Percentiles rank a stretch among this genome's conserved stretches.
phyloP scores from a whole-genome alignment of 2,329 filamentous ascomycete genomes.

The Peltaster fructicola region DNA sequence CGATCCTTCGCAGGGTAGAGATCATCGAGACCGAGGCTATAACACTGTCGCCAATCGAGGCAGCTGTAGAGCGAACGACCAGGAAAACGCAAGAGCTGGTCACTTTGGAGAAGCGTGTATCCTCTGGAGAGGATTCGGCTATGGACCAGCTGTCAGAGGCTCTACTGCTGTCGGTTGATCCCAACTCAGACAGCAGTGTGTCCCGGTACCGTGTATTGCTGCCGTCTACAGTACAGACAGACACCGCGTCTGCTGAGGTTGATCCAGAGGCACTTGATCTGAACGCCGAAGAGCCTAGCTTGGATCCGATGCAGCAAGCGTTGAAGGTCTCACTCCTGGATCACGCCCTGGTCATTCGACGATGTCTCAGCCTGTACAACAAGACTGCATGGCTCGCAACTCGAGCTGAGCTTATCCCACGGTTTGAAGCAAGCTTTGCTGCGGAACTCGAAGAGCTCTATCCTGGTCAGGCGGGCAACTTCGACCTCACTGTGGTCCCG shows the following conservation, averaged over 20 bases:
- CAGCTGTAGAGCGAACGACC: conserved; percentile 77
- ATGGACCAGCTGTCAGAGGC: conserved; percentile 56
- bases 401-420: conserved; percentile 13
- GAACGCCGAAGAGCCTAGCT: conserved; percentile 21
- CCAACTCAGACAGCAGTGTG: conserved; percentile 57
- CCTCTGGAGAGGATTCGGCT: conserved; percentile 42
- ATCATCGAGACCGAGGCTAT: conserved; percentile 53
- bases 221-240: conserved; percentile 27
- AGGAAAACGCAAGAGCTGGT: conserved; percentile 79
- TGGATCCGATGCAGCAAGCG: conserved; percentile 50
- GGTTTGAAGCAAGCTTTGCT: conserved; percentile 29
- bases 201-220: conserved; percentile 61
- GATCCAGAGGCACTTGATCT: conserved; percentile 7
- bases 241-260: conserved; percentile 24
- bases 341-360: conserved; percentile 73
- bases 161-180: conserved; percentile 58
- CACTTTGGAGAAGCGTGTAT: conserved; percentile 53
- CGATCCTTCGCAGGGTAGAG: conserved; percentile 74
- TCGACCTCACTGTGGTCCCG: conserved; percentile 6
- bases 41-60: conserved; percentile 57
- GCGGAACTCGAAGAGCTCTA: conserved; percentile 25
- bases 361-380: conserved; percentile 51
- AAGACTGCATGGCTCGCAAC: conserved; percentile 40
- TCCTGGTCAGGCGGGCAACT: conserved; percentile 15
- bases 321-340: conserved; percentile 76